Evolutionary conservation across 2,329 filamentous ascomycete species (phyloP).

Genomic region (Huntiella bhutanensis): DNA sequence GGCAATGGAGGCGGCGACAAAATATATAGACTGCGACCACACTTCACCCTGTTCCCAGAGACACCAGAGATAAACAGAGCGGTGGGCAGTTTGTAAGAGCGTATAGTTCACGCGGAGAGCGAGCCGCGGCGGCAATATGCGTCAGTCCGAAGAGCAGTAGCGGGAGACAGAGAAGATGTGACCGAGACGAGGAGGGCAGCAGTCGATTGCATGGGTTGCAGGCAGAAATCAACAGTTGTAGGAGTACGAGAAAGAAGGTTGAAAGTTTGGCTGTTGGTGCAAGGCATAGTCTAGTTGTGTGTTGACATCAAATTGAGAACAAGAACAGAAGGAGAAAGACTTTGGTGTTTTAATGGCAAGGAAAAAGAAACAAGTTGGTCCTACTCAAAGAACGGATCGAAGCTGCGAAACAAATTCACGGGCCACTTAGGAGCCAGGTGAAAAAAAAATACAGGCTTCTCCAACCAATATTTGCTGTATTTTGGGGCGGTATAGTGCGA

Average conservation of each 20-base stretch:
- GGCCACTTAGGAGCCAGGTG: no score
- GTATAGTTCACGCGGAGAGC: conserved; percentile 10
- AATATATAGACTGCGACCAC: not conserved
- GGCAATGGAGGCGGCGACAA: not conserved
- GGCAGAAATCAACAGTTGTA: conserved; percentile 4
- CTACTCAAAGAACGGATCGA: no score
- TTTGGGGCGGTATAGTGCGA: no score
- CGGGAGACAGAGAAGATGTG: conserved; percentile 3
- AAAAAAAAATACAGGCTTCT: no score
- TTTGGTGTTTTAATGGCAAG: conserved; percentile 14
- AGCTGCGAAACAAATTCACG: no score
- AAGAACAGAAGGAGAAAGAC: not conserved
- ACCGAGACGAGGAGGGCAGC: conserved; percentile 1
- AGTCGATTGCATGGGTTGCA: conserved; percentile 5
- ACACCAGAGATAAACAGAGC: not conserved
- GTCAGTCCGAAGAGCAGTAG: conserved; percentile 9
- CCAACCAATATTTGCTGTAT: no score
- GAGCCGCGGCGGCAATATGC: conserved; percentile 11
- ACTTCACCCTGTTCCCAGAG: not conserved
- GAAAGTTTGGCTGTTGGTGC: conserved; percentile 5
- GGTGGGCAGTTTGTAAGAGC: not conserved
- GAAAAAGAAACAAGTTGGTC: conserved; percentile 8
- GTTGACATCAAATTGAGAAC: not conserved
- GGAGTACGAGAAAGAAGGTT: not conserved
- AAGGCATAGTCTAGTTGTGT: conserved; percentile 10